Base-by-base conservation (phyloP, 768 basidiomycete species). In the Kwoniella pini region DNA sequence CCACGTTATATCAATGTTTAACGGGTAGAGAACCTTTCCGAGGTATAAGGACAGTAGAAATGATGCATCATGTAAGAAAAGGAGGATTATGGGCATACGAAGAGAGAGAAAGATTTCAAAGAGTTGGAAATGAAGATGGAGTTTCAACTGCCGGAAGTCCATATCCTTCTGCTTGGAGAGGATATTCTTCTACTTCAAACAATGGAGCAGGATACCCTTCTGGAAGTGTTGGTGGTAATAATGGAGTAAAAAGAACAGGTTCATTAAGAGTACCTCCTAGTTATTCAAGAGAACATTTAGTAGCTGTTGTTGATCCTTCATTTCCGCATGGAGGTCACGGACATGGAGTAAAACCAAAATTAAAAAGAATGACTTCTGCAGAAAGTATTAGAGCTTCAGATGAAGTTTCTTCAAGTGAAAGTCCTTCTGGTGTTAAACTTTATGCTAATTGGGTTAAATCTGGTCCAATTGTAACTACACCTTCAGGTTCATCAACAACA, bases 51-150 rank as follows among this genome's bases (percentile, higher is more conserved):
- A 49, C 71, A 4, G 64, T 80, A 13, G 81, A 81, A 64, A 71
- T 79, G 64, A 80, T 80, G 75, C 65, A 78, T 44, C 72, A 74
- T 56, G 79, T 80, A 22, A 60, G 70, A 4, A 64, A 67, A 33
- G 81, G 79, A 4, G 77, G 61, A 5, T 75, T 79, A 33, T 81
- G 79, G 79, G 76, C 72, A 17, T 80, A 69, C 57, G 80, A 81
- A 49, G 79, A 80, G 42, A 43, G 77, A 13, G 64, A 72, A 38
- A 45, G 79, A 15, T 52, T 78, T 7, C 60, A 67, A 1, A 50
- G 66, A 3, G 38, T 79, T 9, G 76, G 69, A 0, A 42, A 58
- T 4, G 50, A 58, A 33, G 65, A 43, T 22, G 50, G 36, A 52
- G 48, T 65, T 39, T 53, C 63, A 44, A 43, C 57, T 7, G n/a